Base-by-base conservation (phyloP, 2,329 filamentous ascomycete genomes). In the Colletotrichum brevisporum region DNA sequence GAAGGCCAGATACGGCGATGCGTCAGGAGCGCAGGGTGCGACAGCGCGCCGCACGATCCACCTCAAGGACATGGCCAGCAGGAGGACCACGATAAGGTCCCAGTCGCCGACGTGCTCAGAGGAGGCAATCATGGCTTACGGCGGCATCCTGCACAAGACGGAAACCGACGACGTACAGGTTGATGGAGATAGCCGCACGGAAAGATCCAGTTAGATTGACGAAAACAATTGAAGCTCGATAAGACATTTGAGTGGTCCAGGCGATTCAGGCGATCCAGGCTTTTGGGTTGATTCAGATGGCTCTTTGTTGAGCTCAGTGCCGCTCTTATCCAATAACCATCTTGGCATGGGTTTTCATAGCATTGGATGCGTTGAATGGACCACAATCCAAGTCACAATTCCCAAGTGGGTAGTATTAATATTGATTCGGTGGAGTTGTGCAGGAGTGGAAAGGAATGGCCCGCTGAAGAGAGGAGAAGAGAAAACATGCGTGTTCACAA, bases 121-220 rank as follows among this genome's bases (percentile, higher is more conserved):
- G 56, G 80, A 82, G 59, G 80, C 81, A 64, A 82, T 82, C 12
- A 80, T 82, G 77, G 79, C 78, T 2, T 78, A 79, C 43, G 80
- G 81, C 53, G 80, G 80, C 12, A 82, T 82, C 31, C 73, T 82
- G 27, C 45, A 27, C 13, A 67, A 59, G 10, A 67, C 64, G 18
- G 21, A 50, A 16, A n/a, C 16, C 41, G 16, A 43, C 41, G 16
- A 43, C 41, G 6, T 43, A 43, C 13, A 43, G 41, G 13, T 43
- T 43, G 41, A n/a, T 8, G 41, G 41, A 43, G 41, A 43, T n/a
- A 43, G 41, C 16, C 41, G 41, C 16, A 15, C 41, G 13, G 41
- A 43, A 5, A 43, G 41, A n/a, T 16, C 16, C 16, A n/a, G 6
- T n/a, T 43, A 43, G 41, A 43, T 36, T 36, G 8, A 36, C 31